Evolutionary conservation across 208 protist species (phyloP).

Genomic region (Acanthamoeba rhysodes): DNA sequence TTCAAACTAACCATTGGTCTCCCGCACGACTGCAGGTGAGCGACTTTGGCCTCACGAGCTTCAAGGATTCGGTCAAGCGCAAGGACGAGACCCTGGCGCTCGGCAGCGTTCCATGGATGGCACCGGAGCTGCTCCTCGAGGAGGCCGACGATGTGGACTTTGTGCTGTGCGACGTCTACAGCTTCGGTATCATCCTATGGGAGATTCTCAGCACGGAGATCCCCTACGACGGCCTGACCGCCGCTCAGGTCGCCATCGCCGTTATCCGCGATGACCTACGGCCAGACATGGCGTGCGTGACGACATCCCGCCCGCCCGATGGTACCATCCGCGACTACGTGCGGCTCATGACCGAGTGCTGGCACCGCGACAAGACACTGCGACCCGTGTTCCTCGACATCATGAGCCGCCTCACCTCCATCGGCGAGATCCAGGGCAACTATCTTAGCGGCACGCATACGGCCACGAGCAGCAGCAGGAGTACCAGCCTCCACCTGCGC

Average conservation of each 20-base stretch:
- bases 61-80: not conserved
- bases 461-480: no score
- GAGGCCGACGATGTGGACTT: no score
- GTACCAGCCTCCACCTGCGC: no score
- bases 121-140: not conserved
- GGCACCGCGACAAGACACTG: not conserved
- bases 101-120: not conserved
- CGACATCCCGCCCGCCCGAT: not conserved
- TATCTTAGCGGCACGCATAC: no score
- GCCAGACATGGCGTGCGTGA: not conserved
- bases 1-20: not conserved
- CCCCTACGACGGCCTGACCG: not conserved
- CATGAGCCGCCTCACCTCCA: not conserved
- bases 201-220: not conserved
- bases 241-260: not conserved
- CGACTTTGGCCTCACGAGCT: not conserved
- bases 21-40: no score
- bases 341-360: not conserved
- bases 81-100: no score
- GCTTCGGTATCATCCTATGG: slow-evolving; percentile 53
- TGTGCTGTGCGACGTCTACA: slow-evolving; percentile 12
- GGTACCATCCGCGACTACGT: not conserved
- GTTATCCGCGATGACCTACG: not conserved
- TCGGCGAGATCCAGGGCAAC: not conserved
- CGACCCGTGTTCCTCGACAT: slow-evolving; percentile 5